A percentile compares a stretch with the other conserved stretches of the same genome.
Evolutionary conservation across 768 basidiomycete genomes (phyloP).

Genomic region (Leucocoprinus leucothites): DNA sequence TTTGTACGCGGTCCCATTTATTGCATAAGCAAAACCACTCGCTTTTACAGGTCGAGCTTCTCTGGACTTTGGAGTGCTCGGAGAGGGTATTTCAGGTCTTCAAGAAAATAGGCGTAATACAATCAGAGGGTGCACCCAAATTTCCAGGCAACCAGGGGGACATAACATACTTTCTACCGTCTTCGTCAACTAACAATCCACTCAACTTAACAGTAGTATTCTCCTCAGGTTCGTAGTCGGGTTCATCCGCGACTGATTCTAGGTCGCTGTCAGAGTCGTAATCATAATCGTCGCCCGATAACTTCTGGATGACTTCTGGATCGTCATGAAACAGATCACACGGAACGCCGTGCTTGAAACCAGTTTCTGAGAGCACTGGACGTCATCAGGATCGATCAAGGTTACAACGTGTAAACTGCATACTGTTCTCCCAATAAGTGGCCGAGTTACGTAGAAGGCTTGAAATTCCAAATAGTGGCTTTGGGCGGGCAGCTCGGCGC

Average conservation of each 20-base stretch:
- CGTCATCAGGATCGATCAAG: background rate
- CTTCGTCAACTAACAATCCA: background rate
- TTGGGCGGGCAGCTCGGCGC: background rate
- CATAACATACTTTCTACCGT: background rate
- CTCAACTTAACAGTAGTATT: background rate
- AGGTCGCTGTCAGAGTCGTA: slow-evolving; percentile 9
- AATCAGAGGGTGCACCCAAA: background rate
- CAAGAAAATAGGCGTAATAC: too few relatives aligned
- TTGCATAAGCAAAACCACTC: background rate
- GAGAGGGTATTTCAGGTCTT: too few relatives aligned
- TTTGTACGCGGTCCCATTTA: slow-evolving; percentile 9
- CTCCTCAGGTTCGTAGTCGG: background rate
- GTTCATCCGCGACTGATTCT: background rate
- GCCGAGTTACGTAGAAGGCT: background rate
- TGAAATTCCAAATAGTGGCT: background rate
- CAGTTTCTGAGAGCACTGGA: slow-evolving; percentile 4
- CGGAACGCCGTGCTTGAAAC: background rate
- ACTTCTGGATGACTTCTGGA: background rate
- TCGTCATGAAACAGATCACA: background rate
- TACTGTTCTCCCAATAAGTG: background rate
- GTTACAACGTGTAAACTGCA: background rate
- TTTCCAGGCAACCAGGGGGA: background rate
- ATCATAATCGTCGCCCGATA: background rate
- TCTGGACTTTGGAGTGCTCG: too few relatives aligned
- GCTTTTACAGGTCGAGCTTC: background rate